phyloP scores from a whole-genome alignment of 192 early-diverging fungal genomes.

The Radiomyces spectabilis region DNA sequence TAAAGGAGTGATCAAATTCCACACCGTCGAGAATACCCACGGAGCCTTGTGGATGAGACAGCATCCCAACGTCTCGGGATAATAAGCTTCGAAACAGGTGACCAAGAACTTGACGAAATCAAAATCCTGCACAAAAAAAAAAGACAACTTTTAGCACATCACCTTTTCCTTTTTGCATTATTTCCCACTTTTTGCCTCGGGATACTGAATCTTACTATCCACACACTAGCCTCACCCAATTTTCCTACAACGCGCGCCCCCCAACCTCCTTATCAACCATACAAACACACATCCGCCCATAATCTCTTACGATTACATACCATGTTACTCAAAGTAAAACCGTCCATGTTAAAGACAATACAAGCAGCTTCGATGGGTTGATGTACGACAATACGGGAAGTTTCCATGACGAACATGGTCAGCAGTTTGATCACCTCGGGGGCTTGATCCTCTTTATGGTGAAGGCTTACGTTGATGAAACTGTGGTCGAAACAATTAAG shows the following conservation, averaged over 20 bases:
- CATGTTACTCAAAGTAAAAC: slow-evolving; percentile 69
- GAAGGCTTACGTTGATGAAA: slow-evolving; percentile 40
- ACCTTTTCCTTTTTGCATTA: neutral
- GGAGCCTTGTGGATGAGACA: slow-evolving; percentile 80
- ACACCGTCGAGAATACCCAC: slow-evolving; percentile 77
- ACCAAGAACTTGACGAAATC: slow-evolving; percentile 69
- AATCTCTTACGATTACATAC: neutral
- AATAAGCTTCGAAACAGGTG: slow-evolving; percentile 76
- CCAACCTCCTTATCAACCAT: too few relatives aligned
- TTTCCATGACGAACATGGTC: slow-evolving; percentile 67
- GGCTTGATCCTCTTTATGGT: slow-evolving; percentile 51
- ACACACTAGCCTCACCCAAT: too few relatives aligned
- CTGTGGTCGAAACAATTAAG: slow-evolving; percentile 12
- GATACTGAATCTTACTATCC: too few relatives aligned
- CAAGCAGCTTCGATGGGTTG: slow-evolving; percentile 63
- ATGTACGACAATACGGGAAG: slow-evolving; percentile 51
- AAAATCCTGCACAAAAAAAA: slow-evolving; percentile 56
- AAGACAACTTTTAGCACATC: slow-evolving; percentile 9
- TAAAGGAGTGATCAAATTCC: slow-evolving; percentile 75
- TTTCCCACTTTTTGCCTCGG: too few relatives aligned
- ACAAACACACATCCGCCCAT: too few relatives aligned
- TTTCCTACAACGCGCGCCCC: too few relatives aligned
- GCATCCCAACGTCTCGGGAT: slow-evolving; percentile 80
- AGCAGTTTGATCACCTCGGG: slow-evolving; percentile 58
- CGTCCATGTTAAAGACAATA: slow-evolving; percentile 75